Conservation (phyloP, 2,329 filamentous ascomycete species). For the Ophiostoma ips region DNA sequence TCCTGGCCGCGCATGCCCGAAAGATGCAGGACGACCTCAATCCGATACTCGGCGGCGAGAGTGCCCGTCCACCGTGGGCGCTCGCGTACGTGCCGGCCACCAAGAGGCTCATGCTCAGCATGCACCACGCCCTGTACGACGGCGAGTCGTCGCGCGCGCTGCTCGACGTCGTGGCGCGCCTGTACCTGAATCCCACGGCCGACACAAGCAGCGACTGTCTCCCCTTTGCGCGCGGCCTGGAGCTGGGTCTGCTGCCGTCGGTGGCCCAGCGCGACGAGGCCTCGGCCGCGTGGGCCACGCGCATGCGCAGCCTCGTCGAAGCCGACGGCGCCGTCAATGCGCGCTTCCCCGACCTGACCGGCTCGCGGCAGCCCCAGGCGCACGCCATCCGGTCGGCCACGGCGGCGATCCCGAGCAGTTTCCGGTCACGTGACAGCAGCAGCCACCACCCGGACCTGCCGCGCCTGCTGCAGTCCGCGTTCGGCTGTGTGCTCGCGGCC, state of each 20-base stretch:
- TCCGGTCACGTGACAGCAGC: not conserved
- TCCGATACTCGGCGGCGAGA: not conserved
- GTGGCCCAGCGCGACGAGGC: constrained; percentile 13
- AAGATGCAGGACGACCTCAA: no score
- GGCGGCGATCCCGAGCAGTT: not conserved
- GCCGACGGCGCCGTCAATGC: constrained; percentile 13
- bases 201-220: not conserved
- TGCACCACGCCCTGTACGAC: constrained; percentile 52
- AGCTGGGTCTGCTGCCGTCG: constrained; percentile 15
- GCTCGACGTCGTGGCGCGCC: constrained; percentile 26
- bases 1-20: no score
- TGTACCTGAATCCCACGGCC: constrained; percentile 1
- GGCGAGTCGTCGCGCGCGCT: constrained; percentile 41
- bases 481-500: constrained; percentile 15
- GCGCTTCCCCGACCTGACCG: constrained; percentile 16
- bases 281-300: constrained; percentile 11
- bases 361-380: constrained; percentile 14
- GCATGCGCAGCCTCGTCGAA: constrained; percentile 8
- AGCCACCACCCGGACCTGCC: constrained; percentile 3
- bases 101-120: constrained; percentile 22
- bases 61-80: constrained; percentile 21
- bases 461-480: constrained; percentile 15
- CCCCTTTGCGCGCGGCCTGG: constrained; percentile 12
- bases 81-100: constrained; percentile 21
- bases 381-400: constrained; percentile 9